Percentiles rank a stretch among this genome's conserved stretches.
phyloP scores from a whole-genome alignment of 225 moss, liverwort and hornwort species.

The Asterella californica region DNA sequence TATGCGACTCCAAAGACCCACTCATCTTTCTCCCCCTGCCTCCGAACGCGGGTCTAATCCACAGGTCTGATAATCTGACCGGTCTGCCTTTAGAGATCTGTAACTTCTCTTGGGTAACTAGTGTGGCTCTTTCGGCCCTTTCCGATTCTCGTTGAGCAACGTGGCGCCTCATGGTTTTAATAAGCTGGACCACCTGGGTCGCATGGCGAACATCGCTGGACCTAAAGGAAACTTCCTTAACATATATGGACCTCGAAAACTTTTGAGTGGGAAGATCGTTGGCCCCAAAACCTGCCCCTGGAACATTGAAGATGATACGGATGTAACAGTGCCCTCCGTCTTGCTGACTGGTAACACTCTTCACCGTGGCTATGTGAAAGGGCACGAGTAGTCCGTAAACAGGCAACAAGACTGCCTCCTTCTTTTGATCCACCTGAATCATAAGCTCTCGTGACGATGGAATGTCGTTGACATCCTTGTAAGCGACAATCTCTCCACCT shows the following conservation, averaged over 20 bases:
- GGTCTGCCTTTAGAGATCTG: slow-evolving; percentile 78
- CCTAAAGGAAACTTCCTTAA: slow-evolving; percentile 96
- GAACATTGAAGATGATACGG: slow-evolving; percentile 92
- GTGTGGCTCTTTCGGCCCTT: slow-evolving; percentile 87
- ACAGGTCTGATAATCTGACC: slow-evolving; percentile 87
- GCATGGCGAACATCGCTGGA: slow-evolving; percentile 96
- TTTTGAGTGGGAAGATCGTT: slow-evolving; percentile 82
- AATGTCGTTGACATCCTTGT: slow-evolving; percentile 92
- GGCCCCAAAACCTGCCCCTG: slow-evolving; percentile 83
- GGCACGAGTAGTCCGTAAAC: slow-evolving; percentile 87
- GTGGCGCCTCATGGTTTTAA: slow-evolving; percentile 91
- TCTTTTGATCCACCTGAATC: slow-evolving; percentile 99
- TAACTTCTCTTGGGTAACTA: slow-evolving; percentile 89
- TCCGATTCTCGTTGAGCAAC: slow-evolving; percentile 97
- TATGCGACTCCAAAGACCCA: slow-evolving; percentile 87
- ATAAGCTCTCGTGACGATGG: slow-evolving; percentile 80
- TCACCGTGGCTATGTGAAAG: slow-evolving; percentile 94
- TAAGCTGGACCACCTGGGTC: slow-evolving; percentile 98
- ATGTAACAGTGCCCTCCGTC: slow-evolving; percentile 99
- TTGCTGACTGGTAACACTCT: slow-evolving; percentile 97
- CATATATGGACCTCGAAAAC: slow-evolving; percentile 72
- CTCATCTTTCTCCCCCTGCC: slow-evolving; percentile 96
- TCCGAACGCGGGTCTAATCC: slow-evolving; percentile 94
- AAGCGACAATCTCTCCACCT: slow-evolving; percentile 78
- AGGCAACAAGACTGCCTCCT: slow-evolving; percentile 85